Evolutionary conservation across 768 basidiomycete species (phyloP).

Genomic region (Coprinellus micaceus): DNA sequence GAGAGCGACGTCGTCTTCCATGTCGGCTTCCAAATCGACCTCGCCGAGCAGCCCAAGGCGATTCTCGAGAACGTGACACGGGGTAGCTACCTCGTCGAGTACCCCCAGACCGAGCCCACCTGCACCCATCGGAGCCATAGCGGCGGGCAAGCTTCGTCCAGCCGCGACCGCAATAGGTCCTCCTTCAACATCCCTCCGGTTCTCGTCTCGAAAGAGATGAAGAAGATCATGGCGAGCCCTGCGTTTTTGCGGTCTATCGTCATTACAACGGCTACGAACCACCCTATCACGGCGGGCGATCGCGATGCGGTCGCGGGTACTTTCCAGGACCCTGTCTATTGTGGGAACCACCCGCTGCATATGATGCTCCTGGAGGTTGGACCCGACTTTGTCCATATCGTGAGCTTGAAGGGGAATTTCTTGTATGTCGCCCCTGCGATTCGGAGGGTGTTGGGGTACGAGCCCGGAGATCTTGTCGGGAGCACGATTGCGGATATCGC

Average conservation of each 20-base stretch:
- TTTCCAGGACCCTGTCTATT: conserved; percentile 10
- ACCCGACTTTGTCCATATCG: conserved; percentile 85
- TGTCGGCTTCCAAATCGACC: conserved; percentile 95
- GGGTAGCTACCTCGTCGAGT: conserved; percentile 73
- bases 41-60: conserved; percentile 79
- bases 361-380: conserved; percentile 56
- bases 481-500: conserved; percentile 76
- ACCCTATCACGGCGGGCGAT: conserved; percentile 18
- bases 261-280: conserved; percentile 37
- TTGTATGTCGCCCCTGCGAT: conserved; percentile 89
- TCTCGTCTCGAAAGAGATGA: conserved; percentile 52
- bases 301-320: conserved; percentile 17
- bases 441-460: conserved; percentile 76
- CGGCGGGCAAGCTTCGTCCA: neutral
- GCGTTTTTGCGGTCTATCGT: conserved; percentile 47
- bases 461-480: conserved; percentile 79
- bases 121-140: neutral
- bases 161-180: conserved; percentile 24
- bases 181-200: conserved; percentile 23
- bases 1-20: conserved; percentile 76
- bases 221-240: conserved; percentile 42
- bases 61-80: conserved; percentile 77
- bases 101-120: conserved; percentile 24
- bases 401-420: conserved; percentile 89
- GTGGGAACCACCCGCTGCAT: conserved; percentile 48